phyloP scores from a whole-genome alignment of 768 basidiomycete species.

The Pulveroboletus sp. region DNA sequence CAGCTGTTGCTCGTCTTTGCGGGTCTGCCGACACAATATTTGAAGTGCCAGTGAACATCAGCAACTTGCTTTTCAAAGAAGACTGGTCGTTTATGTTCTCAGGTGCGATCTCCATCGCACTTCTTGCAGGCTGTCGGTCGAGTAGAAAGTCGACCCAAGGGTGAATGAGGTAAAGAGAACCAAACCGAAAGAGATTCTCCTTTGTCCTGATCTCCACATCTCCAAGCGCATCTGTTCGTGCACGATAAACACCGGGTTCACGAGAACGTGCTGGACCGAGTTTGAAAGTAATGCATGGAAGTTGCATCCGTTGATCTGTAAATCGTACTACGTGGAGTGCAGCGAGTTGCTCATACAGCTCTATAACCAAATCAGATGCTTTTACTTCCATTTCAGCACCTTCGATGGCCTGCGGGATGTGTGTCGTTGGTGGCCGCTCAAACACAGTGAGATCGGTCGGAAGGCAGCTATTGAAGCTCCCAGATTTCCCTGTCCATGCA shows the following conservation, averaged over 20 bases:
- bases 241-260: neutral
- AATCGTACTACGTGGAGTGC: neutral
- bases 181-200: conserved; percentile 3
- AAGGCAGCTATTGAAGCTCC: conserved; percentile 12
- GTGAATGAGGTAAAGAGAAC: conserved; percentile 6
- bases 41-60: neutral
- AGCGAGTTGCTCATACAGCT: neutral
- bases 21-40: too few relatives aligned
- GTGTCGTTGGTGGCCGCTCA: too few relatives aligned
- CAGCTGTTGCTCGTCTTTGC: neutral
- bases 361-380: neutral
- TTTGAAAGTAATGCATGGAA: conserved; percentile 10
- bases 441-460: too few relatives aligned
- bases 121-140: neutral
- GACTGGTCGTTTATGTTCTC: neutral
- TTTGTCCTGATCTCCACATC: conserved; percentile 4
- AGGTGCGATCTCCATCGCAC: neutral
- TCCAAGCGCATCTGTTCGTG: conserved; percentile 1
- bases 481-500: conserved; percentile 6
- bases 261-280: neutral
- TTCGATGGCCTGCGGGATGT: neutral
- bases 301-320: neutral
- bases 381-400: neutral
- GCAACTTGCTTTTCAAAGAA: neutral
- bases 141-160: conserved; percentile 17